These are phyloP conservation scores for Trametes maxima DNA, from an alignment of 768 basidiomycete species.

Conservation along the genomic window DNA sequence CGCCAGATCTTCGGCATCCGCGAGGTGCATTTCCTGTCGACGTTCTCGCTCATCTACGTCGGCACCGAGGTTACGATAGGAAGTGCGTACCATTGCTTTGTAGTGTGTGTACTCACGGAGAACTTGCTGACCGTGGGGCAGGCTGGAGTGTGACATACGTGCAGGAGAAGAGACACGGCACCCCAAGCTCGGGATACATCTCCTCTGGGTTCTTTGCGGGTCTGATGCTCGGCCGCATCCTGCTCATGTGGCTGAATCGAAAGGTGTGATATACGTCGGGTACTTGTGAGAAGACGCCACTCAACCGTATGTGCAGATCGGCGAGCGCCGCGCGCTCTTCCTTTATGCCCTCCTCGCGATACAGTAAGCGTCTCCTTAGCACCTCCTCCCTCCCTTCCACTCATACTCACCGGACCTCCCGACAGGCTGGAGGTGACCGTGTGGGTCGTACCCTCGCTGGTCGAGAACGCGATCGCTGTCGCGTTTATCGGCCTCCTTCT, in stretches of 20 bases:
- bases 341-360: constrained; percentile 32
- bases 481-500: constrained; percentile 39
- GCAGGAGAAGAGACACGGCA: constrained; percentile 40
- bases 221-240: constrained; percentile 30
- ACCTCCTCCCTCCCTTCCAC: background rate
- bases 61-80: constrained; percentile 48
- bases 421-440: constrained; percentile 37
- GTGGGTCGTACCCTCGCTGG: constrained; percentile 53
- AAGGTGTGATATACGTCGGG: constrained; percentile 17
- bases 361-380: constrained; percentile 27
- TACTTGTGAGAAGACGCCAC: background rate
- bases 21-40: constrained; percentile 41
- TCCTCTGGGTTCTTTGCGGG: constrained; percentile 45
- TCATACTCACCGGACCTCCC: background rate
- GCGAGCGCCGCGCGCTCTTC: constrained; percentile 31
- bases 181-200: constrained; percentile 42
- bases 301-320: constrained; percentile 21
- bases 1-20: constrained; percentile 39
- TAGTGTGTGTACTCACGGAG: too few species aligned
- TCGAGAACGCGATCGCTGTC: constrained; percentile 54
- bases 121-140: background rate
- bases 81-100: constrained; percentile 26
- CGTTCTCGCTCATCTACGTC: constrained; percentile 45
- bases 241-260: constrained; percentile 31
- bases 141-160: constrained; percentile 51